Base-by-base conservation (phyloP, 768 basidiomycete genomes). In the Tephrocybe sp. region DNA sequence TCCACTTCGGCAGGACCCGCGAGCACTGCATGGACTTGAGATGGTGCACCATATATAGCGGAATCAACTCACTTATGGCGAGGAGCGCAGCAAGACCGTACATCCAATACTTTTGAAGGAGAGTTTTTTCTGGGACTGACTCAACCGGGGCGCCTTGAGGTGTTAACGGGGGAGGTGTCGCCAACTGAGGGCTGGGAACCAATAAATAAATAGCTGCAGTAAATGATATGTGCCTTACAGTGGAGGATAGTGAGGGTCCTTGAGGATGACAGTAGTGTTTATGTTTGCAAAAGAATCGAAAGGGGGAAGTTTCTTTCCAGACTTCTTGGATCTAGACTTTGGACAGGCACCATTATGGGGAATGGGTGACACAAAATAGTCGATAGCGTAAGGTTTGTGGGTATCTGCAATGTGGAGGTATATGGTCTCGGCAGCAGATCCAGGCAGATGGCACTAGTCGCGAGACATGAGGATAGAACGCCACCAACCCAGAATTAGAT, bases 101-200 rank as follows among this genome's bases (percentile, higher is more conserved):
- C 67, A 93, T 73, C 93, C 93, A 95, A 66, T 95, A 95, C 65
- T 93, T 94, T 61, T 91, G 87, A 36, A 93, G 50, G 67, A 94
- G 91, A 10, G 82, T 72, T 67, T 92, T 88, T 62, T 95, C 90
- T 0, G 78, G 76, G 31, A 72, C 64, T 0, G 84, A 79, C 51
- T 74, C 64, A 19, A 87, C 71, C 16, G 82, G 78, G 60, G 82
- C 78, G 40, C 90, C 90, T 60, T 86, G 74, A 13, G 79, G 69
- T 8, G 82, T 82, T 19, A 91, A 65, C 4, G 80, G 82, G 8
- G 86, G 87, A 8, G 89, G 88, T 1, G 74, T 68, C 47, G 80
- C 82, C 34, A 92, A 74, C 52, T 80, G 79, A 39, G 87, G 87
- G 51, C 90, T 92, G 19, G 33, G 13, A 41, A 53, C 48, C 8